Conservation (phyloP, 129 eudicot species). For the Arctium minus region DNA sequence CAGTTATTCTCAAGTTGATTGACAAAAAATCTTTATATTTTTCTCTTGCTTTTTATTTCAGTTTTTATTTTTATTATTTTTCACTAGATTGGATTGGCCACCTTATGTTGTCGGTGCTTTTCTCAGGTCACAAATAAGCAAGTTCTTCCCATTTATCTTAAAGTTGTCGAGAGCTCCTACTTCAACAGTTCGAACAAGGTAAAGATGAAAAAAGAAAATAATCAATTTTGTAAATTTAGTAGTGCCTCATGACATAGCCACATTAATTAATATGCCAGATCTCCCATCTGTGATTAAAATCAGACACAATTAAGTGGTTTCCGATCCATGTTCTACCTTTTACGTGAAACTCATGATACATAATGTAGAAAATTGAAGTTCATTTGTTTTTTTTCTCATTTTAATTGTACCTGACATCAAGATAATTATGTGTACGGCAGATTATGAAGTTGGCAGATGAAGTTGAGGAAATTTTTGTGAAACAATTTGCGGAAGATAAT, state of each 20-base stretch:
- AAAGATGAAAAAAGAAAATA: neutral
- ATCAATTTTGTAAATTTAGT: conserved; percentile 6
- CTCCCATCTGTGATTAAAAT: conserved; percentile 26
- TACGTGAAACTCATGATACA: neutral
- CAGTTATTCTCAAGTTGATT: neutral
- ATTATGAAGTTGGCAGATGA: conserved; percentile 73
- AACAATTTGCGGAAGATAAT: conserved; percentile 76
- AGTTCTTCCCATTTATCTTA: conserved; percentile 81
- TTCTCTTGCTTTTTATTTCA: neutral
- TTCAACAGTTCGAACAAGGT: conserved; percentile 97
- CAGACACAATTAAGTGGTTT: conserved; percentile 37
- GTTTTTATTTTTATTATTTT: neutral
- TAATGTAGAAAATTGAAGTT: conserved; percentile 1
- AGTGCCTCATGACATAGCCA: conserved; percentile 27
- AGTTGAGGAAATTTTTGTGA: conserved; percentile 80
- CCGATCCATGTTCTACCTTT: conserved; percentile 24
- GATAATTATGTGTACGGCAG: conserved; percentile 32
- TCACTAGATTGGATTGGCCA: conserved; percentile 1
- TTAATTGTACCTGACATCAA: conserved; percentile 20
- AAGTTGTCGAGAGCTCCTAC: conserved; percentile 96
- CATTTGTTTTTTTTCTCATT: neutral
- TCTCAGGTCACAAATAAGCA: conserved; percentile 90
- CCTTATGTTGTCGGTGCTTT: conserved; percentile 23
- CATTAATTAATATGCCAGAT: conserved; percentile 10
- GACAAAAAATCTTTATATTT: neutral